Conservation (phyloP, 306 rosid genomes). For the Quercus berberidifolia region DNA sequence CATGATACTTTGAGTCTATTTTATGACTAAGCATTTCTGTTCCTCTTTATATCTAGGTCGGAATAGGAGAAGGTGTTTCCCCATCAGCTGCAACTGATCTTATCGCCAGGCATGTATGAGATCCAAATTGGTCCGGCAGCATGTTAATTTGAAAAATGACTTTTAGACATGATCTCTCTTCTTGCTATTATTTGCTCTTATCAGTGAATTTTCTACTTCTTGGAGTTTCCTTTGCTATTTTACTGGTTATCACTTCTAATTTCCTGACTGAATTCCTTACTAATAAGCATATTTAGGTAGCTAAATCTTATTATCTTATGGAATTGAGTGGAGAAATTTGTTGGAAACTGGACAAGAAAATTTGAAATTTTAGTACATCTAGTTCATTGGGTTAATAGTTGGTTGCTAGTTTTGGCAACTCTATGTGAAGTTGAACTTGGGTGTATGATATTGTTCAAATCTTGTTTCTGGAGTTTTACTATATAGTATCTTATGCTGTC, state of each 20-base stretch:
- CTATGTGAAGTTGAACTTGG: conserved; percentile 2
- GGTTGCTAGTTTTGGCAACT: conserved; percentile 13
- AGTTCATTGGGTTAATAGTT: background rate
- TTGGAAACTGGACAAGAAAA: background rate
- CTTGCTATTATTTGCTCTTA: background rate
- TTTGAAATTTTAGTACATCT: background rate
- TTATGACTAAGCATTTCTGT: conserved; percentile 22
- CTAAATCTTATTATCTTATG: background rate
- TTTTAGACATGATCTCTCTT: conserved; percentile 6
- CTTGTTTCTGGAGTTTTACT: background rate
- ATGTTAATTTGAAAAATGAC: conserved; percentile 10
- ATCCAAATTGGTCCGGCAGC: conserved; percentile 19
- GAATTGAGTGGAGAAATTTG: background rate
- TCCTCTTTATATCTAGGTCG: conserved; percentile 61
- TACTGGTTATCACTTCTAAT: conserved; percentile 4
- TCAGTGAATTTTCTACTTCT: background rate
- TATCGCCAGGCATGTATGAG: conserved; percentile 88
- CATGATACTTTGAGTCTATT: conserved; percentile 5
- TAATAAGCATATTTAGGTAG: background rate
- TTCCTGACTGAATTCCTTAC: background rate
- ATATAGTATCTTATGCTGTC: background rate
- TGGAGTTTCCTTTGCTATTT: conserved; percentile 3
- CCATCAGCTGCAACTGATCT: conserved; percentile 99
- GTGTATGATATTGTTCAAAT: background rate
- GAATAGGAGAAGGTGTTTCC: conserved; percentile 99